These are phyloP conservation scores for Gaillardinia entomophila DNA, from an alignment of 805 yeast genomes.

Conservation along the genomic window DNA sequence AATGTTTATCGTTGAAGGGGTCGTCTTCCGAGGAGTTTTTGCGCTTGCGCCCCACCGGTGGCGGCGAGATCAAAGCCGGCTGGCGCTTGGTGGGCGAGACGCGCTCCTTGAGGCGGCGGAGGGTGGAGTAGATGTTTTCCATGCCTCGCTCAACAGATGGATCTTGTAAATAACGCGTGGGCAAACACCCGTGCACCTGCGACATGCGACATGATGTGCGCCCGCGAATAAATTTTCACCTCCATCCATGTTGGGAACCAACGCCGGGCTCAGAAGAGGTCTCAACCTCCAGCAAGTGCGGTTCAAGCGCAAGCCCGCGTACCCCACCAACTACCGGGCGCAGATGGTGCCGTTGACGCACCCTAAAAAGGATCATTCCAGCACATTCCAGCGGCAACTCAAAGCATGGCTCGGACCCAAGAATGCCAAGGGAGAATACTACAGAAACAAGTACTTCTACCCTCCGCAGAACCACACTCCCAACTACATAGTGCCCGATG, in stretches of 20 bases:
- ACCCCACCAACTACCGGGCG: constrained; percentile 26
- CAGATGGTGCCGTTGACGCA: constrained; percentile 23
- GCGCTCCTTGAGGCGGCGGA: constrained; percentile 18
- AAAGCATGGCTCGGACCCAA: constrained; percentile 76
- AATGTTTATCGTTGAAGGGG: constrained; percentile 21
- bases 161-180: neutral
- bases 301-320: constrained; percentile 25
- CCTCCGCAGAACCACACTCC: constrained; percentile 67
- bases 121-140: constrained; percentile 9
- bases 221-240: neutral
- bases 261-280: neutral
- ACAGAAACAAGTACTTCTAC: constrained; percentile 65
- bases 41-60: constrained; percentile 3
- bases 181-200: neutral
- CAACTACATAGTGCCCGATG: constrained; percentile 63
- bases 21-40: constrained; percentile 15
- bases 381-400: constrained; percentile 58
- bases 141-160: constrained; percentile 1
- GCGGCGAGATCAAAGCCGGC: constrained; percentile 6
- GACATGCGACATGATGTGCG: neutral
- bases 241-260: neutral
- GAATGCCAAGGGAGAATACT: constrained; percentile 78
- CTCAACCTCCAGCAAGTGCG: constrained; percentile 11
- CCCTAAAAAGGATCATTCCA: constrained; percentile 36
- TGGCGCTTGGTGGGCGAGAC: constrained; percentile 14